Evolutionary conservation across 1,139 yeast species (phyloP).

Genomic region (Candida freyschussii): DNA sequence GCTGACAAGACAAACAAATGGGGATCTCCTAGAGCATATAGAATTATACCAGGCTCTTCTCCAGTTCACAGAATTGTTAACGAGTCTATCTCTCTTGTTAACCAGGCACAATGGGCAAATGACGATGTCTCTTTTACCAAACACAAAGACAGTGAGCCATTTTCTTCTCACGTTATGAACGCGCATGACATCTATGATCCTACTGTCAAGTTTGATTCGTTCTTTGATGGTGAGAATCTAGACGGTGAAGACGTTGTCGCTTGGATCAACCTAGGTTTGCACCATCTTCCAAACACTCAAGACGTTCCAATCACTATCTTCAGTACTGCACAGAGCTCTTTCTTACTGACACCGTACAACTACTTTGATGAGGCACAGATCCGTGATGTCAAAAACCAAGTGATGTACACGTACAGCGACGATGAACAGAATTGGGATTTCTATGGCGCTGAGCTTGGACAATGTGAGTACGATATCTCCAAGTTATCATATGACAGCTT

Average conservation of each 20-base stretch:
- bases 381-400: slow-evolving; percentile 22
- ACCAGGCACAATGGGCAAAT: slow-evolving; percentile 25
- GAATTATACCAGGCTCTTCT: slow-evolving; percentile 20
- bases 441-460: slow-evolving; percentile 15
- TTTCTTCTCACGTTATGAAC: slow-evolving; percentile 21
- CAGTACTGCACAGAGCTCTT: slow-evolving; percentile 23
- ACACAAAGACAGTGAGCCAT: slow-evolving; percentile 24
- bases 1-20: slow-evolving; percentile 20
- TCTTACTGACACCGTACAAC: slow-evolving; percentile 25
- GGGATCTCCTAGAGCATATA: slow-evolving; percentile 26
- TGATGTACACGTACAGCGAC: slow-evolving; percentile 19
- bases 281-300: slow-evolving; percentile 27
- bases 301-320: slow-evolving; percentile 27
- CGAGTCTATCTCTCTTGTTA: slow-evolving; percentile 13
- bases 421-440: slow-evolving; percentile 18
- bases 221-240: slow-evolving; percentile 23
- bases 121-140: slow-evolving; percentile 21
- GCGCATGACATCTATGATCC: slow-evolving; percentile 24
- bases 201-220: slow-evolving; percentile 17
- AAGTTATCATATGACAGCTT: slow-evolving; percentile 11
- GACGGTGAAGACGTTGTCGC: slow-evolving; percentile 25
- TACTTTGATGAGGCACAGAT: slow-evolving; percentile 24
- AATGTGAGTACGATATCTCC: slow-evolving; percentile 16
- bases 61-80: slow-evolving; percentile 19
- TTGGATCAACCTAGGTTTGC: slow-evolving; percentile 26